phyloP scores from a whole-genome alignment of 768 basidiomycete genomes.

The Boletus patriciae region DNA sequence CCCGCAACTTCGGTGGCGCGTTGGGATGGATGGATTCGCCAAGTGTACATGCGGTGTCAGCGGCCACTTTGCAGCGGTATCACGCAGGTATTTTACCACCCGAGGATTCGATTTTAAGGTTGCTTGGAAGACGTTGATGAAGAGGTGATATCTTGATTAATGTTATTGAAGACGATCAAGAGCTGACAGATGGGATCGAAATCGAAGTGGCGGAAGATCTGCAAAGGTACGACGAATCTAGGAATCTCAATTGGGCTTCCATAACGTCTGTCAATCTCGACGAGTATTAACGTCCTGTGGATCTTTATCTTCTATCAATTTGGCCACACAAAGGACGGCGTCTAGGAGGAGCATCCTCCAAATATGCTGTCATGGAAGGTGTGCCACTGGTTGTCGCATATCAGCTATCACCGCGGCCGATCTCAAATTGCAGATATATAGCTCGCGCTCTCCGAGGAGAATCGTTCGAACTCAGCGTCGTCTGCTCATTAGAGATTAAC shows the following conservation, averaged over 20 bases:
- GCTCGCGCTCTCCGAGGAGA: conserved; percentile 27
- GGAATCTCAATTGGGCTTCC: conserved; percentile 16
- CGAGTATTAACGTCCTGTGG: conserved; percentile 18
- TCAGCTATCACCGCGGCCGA: conserved; percentile 29
- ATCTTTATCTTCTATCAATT: conserved; percentile 15
- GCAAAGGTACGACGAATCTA: conserved; percentile 21
- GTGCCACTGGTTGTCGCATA: neutral
- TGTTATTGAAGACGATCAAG: conserved; percentile 14
- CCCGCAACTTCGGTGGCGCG: conserved; percentile 16
- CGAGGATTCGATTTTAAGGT: conserved; percentile 23
- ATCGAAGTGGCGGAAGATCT: conserved; percentile 22
- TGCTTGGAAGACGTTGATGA: conserved; percentile 7
- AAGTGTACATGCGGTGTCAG: conserved; percentile 12
- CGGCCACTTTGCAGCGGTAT: conserved; percentile 8
- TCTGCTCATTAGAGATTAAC: conserved; percentile 22
- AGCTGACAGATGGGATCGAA: conserved; percentile 21
- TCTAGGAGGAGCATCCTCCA: conserved; percentile 13
- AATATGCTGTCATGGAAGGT: conserved; percentile 14
- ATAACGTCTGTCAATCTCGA: conserved; percentile 24
- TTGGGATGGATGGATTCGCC: conserved; percentile 15
- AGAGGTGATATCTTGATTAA: conserved; percentile 22
- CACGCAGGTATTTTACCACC: conserved; percentile 1
- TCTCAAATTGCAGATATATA: conserved; percentile 11
- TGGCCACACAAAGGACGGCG: conserved; percentile 12
- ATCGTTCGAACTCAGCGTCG: conserved; percentile 10